phyloP scores from a whole-genome alignment of 2,329 filamentous ascomycete species.

The Monosporascus sp. region DNA sequence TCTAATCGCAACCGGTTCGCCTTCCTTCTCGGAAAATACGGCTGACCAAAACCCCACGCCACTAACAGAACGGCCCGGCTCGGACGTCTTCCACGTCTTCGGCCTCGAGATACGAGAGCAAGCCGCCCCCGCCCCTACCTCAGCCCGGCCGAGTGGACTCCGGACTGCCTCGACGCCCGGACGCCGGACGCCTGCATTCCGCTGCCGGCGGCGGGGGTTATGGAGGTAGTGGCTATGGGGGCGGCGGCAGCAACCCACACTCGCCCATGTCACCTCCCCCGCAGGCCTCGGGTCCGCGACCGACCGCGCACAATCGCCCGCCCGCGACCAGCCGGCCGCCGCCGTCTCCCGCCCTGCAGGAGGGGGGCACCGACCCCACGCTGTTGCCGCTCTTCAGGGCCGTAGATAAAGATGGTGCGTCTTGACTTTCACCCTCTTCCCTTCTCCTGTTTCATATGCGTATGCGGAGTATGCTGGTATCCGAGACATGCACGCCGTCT shows the following conservation, averaged over 20 bases:
- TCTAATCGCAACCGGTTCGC: slow-evolving; percentile 6
- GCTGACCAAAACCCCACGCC: slow-evolving; percentile 29
- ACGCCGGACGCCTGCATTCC: slow-evolving; percentile 16
- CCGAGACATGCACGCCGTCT: no score
- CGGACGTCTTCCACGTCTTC: slow-evolving; percentile 11
- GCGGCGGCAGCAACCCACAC: slow-evolving; percentile 8
- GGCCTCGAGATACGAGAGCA: slow-evolving; percentile 40
- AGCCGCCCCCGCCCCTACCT: slow-evolving; percentile 40
- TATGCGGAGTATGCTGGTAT: no score
- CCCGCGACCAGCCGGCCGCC: slow-evolving; percentile 58
- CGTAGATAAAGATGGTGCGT: slow-evolving; percentile 76
- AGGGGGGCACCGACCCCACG: slow-evolving; percentile 58
- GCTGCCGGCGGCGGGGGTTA: slow-evolving; percentile 7
- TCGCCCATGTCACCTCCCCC: slow-evolving; percentile 47
- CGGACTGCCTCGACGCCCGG: slow-evolving; percentile 16
- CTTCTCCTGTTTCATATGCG: neutral
- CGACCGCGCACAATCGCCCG: slow-evolving; percentile 43
- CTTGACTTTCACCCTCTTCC: neutral
- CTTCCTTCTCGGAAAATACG: slow-evolving; percentile 2
- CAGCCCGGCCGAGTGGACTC: slow-evolving; percentile 26
- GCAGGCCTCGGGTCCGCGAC: slow-evolving; percentile 35
- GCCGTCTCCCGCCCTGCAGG: slow-evolving; percentile 53
- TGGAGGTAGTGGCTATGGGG: neutral
- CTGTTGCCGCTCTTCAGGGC: slow-evolving; percentile 83
- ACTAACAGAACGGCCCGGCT: slow-evolving; percentile 6